Evolutionary conservation across 805 yeast genomes (phyloP), one percentile per base, ranked within the genome.

Genomic region (Saccharomycopsis schoenii): DNA sequence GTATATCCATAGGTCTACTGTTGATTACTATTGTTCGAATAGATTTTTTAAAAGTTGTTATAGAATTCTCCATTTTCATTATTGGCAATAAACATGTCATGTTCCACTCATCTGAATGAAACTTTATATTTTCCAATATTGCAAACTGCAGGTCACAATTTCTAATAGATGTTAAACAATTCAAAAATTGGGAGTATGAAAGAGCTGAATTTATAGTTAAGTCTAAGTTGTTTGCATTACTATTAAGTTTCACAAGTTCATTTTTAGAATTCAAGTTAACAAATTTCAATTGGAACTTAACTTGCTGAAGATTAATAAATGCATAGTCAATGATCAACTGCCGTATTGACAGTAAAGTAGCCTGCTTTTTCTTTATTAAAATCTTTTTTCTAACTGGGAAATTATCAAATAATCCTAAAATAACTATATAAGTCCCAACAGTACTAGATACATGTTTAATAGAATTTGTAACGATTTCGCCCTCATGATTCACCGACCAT

Each of bases 341-440:
- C 19, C 64, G 64, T 6, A 75, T 61, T 4, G 67, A 66, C 0
- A 67, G 69, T 8, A 72, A 57, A 1, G 68, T 67, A 55, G 67
- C 67, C 6, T 65, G 65, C 1, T 68, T 61, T 14, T 71, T 70
- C 29, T 69, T 68, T 6, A 67, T 62, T 21, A 71, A 64, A 57
- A 73, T 68, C 6, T 72, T 68, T 43, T 67, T 66, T 57, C 80
- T 67, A 0, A 75, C 77, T 1, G 76, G 72, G 2, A 72, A 64
- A 1, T 69, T 66, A 11, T 64, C 62, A 37, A 77, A 71, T 5
- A 79, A 57, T 0, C 72, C 74, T 43, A 61, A 65, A 1, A 77
- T 60, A 3, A 62, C 67, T 0, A 79, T 65, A 0, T 72, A 64
- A 0, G 82, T 78, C 0, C 82, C 82, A 1, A 56, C 51, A 0